Evolutionary conservation across 2,329 filamentous ascomycete genomes (phyloP), one percentile per base, ranked within the genome.

Genomic region (Fusarium verticillioides): DNA sequence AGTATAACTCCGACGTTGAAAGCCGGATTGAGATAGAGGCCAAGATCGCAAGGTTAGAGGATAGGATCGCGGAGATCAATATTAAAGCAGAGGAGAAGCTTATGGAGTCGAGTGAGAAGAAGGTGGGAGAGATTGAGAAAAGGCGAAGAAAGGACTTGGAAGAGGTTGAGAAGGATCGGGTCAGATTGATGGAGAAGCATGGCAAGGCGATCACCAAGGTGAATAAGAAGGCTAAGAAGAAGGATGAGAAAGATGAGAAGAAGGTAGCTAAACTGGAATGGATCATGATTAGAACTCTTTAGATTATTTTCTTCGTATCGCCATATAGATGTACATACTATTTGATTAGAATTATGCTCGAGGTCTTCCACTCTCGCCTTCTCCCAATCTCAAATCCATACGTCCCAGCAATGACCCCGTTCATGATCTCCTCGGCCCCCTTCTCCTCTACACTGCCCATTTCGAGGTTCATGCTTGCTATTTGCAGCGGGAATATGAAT

Each of bases 351-450:
- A 63, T 36, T 12, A 36, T 2, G 6, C 13, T 68, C 5, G 42
- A 46, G 5, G 34, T 10, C 7, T 50, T 69, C 23, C 68, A 44
- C 16, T 56, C 52, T 2, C 67, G 47, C n/a, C 42, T 40, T 26
- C 66, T 69, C 13, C 67, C 67, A 12, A 70, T 70, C 53, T 70
- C 67, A 32, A 70, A 70, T 1, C 66, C 66, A 50, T 70, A 43
- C 0, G 21, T 56, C 5, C 53, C 67, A 23, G 67, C 67, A 50
- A 70, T 70, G 19, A 60, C 52, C 5, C 39, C 37, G 5, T 66
- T 70, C 67, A 70, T 70, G n/a, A 60, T 34, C 15, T 42, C 23
- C 5, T 70, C 66, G 4, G 66, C 66, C 9, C 36, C 13, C 7
- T n/a, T 70, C 23, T 66, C 60, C 23, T 70, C 67, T 2, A 11